Percentiles rank a stretch among this genome's conserved stretches.
These are phyloP conservation scores for Coemansia sp. DNA, from an alignment of 192 early-diverging fungal species.

Conservation along the genomic window DNA sequence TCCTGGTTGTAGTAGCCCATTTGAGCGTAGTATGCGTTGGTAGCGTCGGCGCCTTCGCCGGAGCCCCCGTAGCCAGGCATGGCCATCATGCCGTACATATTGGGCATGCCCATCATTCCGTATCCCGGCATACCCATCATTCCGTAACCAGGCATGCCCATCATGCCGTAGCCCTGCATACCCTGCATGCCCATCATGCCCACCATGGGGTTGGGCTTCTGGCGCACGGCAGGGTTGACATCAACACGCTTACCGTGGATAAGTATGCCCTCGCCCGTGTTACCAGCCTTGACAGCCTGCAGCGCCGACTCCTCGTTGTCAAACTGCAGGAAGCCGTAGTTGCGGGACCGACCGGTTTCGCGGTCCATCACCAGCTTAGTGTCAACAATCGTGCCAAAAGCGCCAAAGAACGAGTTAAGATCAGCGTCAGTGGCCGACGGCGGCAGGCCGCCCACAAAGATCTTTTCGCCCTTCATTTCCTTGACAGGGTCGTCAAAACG, in stretches of 20 bases:
- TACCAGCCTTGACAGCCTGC: slow-evolving; percentile 37
- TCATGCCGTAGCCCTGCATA: slow-evolving; percentile 22
- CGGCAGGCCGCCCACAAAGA: slow-evolving; percentile 90
- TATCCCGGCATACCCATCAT: slow-evolving; percentile 18
- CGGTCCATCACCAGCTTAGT: slow-evolving; percentile 83
- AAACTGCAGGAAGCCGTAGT: slow-evolving; percentile 91
- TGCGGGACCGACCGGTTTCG: slow-evolving; percentile 79
- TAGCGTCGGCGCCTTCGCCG: slow-evolving; percentile 1
- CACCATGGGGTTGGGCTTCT: slow-evolving; percentile 30
- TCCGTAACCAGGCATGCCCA: slow-evolving; percentile 25
- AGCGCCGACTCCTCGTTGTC: slow-evolving; percentile 69
- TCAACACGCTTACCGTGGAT: slow-evolving; percentile 54
- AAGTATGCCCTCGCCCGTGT: slow-evolving; percentile 30
- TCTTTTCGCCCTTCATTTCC: slow-evolving; percentile 60
- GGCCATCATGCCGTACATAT: slow-evolving; percentile 39
- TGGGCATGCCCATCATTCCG: slow-evolving; percentile 28
- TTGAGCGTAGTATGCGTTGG: slow-evolving; percentile 37
- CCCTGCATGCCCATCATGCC: slow-evolving; percentile 15
- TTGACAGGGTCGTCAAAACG: slow-evolving; percentile 21
- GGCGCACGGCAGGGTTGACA: slow-evolving; percentile 42
- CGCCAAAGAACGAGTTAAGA: slow-evolving; percentile 75
- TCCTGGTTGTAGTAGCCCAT: slow-evolving; percentile 38
- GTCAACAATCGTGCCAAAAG: slow-evolving; percentile 83
- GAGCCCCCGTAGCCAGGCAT: slow-evolving; percentile 10
- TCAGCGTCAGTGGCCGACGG: slow-evolving; percentile 82